A percentile compares a stretch with the other conserved stretches of the same genome.
phyloP scores from a whole-genome alignment of 768 basidiomycete species.

The Leccinum ochraceum region DNA sequence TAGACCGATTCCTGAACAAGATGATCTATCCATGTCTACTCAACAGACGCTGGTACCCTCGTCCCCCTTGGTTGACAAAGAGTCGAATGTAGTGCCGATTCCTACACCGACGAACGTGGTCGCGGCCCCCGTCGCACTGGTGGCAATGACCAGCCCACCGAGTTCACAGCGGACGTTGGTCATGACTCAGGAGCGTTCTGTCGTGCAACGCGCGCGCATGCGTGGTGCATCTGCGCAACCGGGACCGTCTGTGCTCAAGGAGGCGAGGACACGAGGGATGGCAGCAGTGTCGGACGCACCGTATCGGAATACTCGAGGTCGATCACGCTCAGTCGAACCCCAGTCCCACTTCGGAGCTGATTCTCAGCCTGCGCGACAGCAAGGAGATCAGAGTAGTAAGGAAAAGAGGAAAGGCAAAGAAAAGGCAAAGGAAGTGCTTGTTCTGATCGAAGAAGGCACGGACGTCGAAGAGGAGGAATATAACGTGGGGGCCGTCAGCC shows the following conservation, averaged over 20 bases:
- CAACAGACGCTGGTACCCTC: slow-evolving; percentile 30
- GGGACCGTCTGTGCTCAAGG: slow-evolving; percentile 10
- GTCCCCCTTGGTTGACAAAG: slow-evolving; percentile 10
- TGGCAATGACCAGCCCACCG: not conserved
- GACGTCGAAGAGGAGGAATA: not conserved
- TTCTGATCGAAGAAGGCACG: slow-evolving; percentile 11
- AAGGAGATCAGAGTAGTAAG: not conserved
- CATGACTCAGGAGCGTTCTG: not conserved
- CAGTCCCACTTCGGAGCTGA: not conserved
- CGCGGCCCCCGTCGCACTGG: not conserved
- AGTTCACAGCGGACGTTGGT: slow-evolving; percentile 16
- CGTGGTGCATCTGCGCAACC: slow-evolving; percentile 17
- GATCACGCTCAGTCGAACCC: slow-evolving; percentile 26
- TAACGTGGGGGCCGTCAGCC: not conserved
- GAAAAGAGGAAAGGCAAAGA: slow-evolving; percentile 11
- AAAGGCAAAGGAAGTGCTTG: not conserved
- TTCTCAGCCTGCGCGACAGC: not conserved
- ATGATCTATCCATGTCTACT: slow-evolving; percentile 20
- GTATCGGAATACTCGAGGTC: slow-evolving; percentile 22
- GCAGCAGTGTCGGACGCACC: slow-evolving; percentile 5
- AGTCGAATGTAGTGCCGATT: not conserved
- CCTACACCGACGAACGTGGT: not conserved
- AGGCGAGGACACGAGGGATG: not conserved
- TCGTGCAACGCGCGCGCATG: slow-evolving; percentile 4
- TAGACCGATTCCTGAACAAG: not conserved